These are phyloP conservation scores for Crepidotus variabilis DNA, from an alignment of 768 basidiomycete species.

Conservation along the genomic window DNA sequence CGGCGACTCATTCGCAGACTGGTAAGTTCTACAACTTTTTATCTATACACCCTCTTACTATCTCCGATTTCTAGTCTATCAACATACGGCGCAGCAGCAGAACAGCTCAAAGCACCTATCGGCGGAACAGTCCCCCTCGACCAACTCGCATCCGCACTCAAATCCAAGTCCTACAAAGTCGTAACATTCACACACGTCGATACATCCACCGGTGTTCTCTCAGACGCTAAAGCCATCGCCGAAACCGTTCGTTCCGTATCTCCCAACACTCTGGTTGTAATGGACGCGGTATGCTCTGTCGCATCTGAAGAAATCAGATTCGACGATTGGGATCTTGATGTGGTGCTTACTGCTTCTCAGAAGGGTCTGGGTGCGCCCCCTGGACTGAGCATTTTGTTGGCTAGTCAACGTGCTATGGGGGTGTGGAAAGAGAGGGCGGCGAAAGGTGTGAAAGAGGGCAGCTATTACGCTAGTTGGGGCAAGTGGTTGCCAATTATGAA, in stretches of 20 bases:
- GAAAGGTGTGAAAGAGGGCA: conserved; percentile 19
- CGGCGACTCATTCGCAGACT: conserved; percentile 85
- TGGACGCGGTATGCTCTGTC: conserved; percentile 96
- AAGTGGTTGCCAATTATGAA: conserved; percentile 91
- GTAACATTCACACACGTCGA: conserved; percentile 96
- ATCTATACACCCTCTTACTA: no score
- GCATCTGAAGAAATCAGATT: conserved; percentile 94
- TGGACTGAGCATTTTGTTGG: conserved; percentile 84
- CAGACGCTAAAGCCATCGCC: conserved; percentile 74
- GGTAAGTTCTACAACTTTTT: no score
- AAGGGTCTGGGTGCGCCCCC: conserved; percentile 94
- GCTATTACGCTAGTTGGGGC: conserved; percentile 84
- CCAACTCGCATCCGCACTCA: conserved; percentile 66
- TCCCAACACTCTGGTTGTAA: conserved; percentile 80
- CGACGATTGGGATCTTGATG: conserved; percentile 91
- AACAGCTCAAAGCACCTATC: conserved; percentile 77
- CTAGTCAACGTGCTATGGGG: conserved; percentile 74
- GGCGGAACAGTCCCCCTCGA: conserved; percentile 66
- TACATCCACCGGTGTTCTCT: conserved; percentile 86
- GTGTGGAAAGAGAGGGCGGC: conserved; percentile 35
- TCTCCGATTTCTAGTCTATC: no score
- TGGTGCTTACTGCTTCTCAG: conserved; percentile 82
- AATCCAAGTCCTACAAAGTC: conserved; percentile 80
- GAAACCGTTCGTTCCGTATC: conserved; percentile 71
- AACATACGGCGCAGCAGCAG: conserved; percentile 86